phyloP scores from a whole-genome alignment of 1,284 basidiomycete species.

The Sparassis latifolia region DNA sequence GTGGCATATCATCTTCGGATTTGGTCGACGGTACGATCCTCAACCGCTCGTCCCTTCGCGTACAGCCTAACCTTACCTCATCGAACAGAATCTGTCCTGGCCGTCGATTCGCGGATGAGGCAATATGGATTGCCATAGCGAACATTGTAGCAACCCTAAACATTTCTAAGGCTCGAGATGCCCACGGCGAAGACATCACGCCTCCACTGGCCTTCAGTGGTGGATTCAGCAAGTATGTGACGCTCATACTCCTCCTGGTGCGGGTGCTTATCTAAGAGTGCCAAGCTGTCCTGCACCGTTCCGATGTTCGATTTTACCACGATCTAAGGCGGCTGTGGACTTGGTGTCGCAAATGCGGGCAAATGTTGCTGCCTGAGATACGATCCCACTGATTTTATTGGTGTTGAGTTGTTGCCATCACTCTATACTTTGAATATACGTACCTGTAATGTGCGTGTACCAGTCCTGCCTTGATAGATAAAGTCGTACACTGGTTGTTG shows the following conservation, averaged over 20 bases:
- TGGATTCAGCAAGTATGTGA: no score
- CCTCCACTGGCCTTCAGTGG: background rate
- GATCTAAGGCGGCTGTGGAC: background rate
- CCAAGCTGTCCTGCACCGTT: constrained; percentile 6
- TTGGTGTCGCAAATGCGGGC: no score
- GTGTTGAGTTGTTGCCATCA: no score
- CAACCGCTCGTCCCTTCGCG: background rate
- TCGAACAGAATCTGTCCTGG: constrained; percentile 4
- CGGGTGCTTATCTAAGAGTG: background rate
- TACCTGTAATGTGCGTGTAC: no score
- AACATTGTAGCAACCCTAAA: constrained; percentile 3
- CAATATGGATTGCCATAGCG: constrained; percentile 1
- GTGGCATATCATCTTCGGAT: constrained; percentile 25
- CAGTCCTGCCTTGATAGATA: no score
- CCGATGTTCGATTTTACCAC: constrained; percentile 5
- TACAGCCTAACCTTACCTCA: background rate
- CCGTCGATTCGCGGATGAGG: constrained; percentile 1
- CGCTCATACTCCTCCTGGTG: background rate
- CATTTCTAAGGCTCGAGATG: background rate
- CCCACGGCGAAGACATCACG: background rate
- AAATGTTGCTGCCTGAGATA: no score
- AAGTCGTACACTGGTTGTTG: no score
- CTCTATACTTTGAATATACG: no score
- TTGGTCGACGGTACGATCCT: constrained; percentile 30
- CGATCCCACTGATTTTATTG: no score